Base-by-base conservation (phyloP, 306 rosid genomes). In the Casuarina cunninghamiana region DNA sequence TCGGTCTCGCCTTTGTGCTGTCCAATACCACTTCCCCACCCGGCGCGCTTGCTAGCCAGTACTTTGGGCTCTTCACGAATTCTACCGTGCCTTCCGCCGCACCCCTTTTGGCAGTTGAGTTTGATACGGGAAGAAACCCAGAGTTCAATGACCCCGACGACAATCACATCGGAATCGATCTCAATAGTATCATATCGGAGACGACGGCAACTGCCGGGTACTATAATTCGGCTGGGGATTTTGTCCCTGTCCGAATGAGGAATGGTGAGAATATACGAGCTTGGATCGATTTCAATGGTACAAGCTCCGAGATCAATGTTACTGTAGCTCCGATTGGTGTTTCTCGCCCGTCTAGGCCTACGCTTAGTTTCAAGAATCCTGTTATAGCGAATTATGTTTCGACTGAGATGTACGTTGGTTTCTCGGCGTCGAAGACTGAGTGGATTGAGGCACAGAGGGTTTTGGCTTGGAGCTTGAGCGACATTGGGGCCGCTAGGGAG, bases 401-500 rank as follows among this genome's bases (percentile, higher is more conserved):
- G 38, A 54, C 86, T 1, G 89, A 95, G 63, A 90, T 95, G 98
- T 95, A 71, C 15, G 86, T 95, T 1, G 98, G 98, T 21, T 95
- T 95, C 73, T 95, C 98, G 0, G 97, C 98, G 3, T 89, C 97
- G 55, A 92, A 87, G 53, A 89, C 93, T 3, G 73, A 71, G 50
- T 91, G 95, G 97, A 43, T 92, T 54, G 98, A 92, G 78, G 85
- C 85, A 2, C 95, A 84, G 87, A 91, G 98, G 54, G 75, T 92
- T 50, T 65, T 95, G 1, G 98, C 97, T 3, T 95, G 98, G 98
- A 95, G 98, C 73, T 91, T 92, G 61, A 95, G 97, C 50, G 85
- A 92, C 69, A 82, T 63, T 0, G 97, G 98, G 0, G 10, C 42
- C 5, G 87, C 89, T 0, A 91, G 84, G 71, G 97, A 90, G 2